Percentiles rank a stretch among this genome's conserved stretches.
These are phyloP conservation scores for Cyclanthera cordifolia DNA, from an alignment of 306 rosid species.

Conservation along the genomic window DNA sequence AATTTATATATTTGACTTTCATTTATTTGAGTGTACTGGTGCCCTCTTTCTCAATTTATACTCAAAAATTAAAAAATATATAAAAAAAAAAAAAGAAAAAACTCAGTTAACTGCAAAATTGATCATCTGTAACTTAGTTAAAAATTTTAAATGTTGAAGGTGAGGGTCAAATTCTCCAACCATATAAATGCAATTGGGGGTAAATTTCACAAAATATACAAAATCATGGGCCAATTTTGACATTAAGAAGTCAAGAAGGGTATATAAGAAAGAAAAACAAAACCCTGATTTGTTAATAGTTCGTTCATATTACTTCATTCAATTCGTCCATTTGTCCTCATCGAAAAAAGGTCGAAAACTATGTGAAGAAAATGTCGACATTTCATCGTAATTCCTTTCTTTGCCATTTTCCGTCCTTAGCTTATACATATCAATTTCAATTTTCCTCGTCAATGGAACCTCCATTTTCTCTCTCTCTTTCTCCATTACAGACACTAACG, in stretches of 20 bases:
- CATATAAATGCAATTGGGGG: background rate
- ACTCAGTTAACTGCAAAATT: no score
- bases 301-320: no score
- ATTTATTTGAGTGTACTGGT: no score
- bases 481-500: background rate
- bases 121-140: no score
- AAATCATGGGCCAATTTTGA: background rate
- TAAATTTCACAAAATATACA: background rate
- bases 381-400: slow-evolving; percentile 11
- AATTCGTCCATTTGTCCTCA: background rate
- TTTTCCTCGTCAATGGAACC: background rate
- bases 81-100: no score
- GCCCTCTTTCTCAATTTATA: no score
- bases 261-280: background rate
- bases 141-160: no score
- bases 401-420: slow-evolving; percentile 4
- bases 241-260: background rate
- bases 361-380: slow-evolving; percentile 51
- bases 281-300: background rate
- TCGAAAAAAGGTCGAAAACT: background rate
- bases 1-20: no score
- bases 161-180: no score
- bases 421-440: background rate
- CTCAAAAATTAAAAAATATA: no score
- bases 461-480: background rate